Percentiles rank a stretch among this genome's conserved stretches.
Conservation (phyloP, 2,329 filamentous ascomycete species). For the Xylariaceae sp. region DNA sequence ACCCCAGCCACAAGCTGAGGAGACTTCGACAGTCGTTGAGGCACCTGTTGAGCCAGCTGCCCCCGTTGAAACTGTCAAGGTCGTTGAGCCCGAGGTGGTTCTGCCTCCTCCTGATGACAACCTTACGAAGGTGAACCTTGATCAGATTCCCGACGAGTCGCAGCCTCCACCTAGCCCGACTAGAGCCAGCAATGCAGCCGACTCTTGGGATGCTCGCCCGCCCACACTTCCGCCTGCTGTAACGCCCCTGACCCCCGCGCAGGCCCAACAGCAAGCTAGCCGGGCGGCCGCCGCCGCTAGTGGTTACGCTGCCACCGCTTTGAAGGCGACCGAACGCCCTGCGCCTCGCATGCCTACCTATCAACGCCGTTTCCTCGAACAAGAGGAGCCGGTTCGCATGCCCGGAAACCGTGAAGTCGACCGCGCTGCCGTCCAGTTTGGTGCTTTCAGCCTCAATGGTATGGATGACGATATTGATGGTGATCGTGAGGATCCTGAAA, state of each 20-base stretch:
- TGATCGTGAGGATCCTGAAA: constrained; percentile 92
- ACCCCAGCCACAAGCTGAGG: constrained; percentile 36
- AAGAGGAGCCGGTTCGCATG: constrained; percentile 98
- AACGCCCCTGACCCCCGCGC: constrained; percentile 60
- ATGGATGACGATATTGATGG: constrained; percentile 86
- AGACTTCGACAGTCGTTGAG: constrained; percentile 32
- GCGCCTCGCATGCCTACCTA: constrained; percentile 68
- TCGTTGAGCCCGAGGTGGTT: constrained; percentile 47
- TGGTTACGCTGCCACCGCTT: constrained; percentile 73
- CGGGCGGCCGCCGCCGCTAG: constrained; percentile 60
- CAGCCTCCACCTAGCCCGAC: constrained; percentile 73
- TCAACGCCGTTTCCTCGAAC: constrained; percentile 82
- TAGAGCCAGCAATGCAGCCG: constrained; percentile 80
- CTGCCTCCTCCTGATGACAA: constrained; percentile 71
- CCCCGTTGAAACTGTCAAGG: constrained; percentile 33
- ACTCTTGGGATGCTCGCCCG: constrained; percentile 71
- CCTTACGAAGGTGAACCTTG: constrained; percentile 86
- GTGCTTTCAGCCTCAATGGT: constrained; percentile 85
- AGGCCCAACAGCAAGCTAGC: constrained; percentile 54
- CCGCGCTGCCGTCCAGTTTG: constrained; percentile 89
- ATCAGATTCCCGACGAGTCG: constrained; percentile 80
- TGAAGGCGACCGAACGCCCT: constrained; percentile 66
- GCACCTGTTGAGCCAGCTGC: constrained; percentile 27
- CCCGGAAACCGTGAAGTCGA: constrained; percentile 94
- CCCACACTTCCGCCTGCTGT: constrained; percentile 49